phyloP scores from a whole-genome alignment of 768 basidiomycete genomes.

The Leccinum longicurvipes region DNA sequence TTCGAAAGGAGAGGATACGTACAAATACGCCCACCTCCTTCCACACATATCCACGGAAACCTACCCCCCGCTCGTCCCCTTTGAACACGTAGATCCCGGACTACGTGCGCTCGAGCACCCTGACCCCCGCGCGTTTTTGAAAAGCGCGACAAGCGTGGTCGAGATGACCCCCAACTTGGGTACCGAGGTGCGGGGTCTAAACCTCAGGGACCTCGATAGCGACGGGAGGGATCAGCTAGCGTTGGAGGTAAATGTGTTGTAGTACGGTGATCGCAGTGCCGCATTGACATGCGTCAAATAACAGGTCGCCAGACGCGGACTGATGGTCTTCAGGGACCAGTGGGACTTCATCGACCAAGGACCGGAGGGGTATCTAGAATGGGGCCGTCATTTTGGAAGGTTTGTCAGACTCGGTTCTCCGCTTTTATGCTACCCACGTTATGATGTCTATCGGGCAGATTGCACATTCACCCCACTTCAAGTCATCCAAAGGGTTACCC shows the following conservation, averaged over 20 bases:
- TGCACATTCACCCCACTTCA: constrained; percentile 82
- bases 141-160: constrained; percentile 51
- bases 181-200: constrained; percentile 68
- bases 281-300: constrained; percentile 1
- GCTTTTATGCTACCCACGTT: background rate
- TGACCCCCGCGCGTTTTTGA: constrained; percentile 68
- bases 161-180: constrained; percentile 75
- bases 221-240: constrained; percentile 69
- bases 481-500: constrained; percentile 74
- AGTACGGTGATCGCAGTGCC: constrained; percentile 1
- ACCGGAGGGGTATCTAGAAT: constrained; percentile 64
- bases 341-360: constrained; percentile 70
- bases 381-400: constrained; percentile 71
- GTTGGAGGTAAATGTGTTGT: constrained; percentile 46
- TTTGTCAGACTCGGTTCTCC: constrained; percentile 20
- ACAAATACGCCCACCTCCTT: constrained; percentile 68
- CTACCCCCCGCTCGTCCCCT: constrained; percentile 68
- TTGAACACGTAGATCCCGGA: constrained; percentile 77
- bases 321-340: constrained; percentile 76
- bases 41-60: constrained; percentile 59
- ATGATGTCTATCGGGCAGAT: constrained; percentile 30
- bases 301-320: constrained; percentile 66
- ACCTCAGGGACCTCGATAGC: constrained; percentile 56
- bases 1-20: constrained; percentile 26
- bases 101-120: constrained; percentile 60